Conservation (phyloP, 495 filamentous ascomycete genomes). For the Talaromyces ruber region DNA sequence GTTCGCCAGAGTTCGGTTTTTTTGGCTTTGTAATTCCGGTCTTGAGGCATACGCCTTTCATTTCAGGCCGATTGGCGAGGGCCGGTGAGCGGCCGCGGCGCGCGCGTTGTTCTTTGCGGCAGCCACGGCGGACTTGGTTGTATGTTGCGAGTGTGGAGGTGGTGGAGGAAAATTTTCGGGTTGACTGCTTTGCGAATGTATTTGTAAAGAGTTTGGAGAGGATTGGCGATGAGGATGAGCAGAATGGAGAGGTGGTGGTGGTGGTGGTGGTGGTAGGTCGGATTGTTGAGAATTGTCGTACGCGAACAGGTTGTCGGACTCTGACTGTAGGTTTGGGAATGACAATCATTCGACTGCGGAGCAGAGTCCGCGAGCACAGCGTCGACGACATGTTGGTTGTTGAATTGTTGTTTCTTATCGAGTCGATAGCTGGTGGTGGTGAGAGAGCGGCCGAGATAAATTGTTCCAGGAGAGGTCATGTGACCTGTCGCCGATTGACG, state of each 20-base stretch:
- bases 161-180: constrained; percentile 37
- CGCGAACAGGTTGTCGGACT: not conserved
- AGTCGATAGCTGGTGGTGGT: not conserved
- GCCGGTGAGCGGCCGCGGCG: constrained; percentile 84
- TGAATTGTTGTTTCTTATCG: not conserved
- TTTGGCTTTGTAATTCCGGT: constrained; percentile 90
- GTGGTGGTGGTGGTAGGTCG: not conserved
- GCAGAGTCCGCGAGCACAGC: not conserved
- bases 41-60: constrained; percentile 93
- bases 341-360: not conserved
- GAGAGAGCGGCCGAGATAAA: not conserved
- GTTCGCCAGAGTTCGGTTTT: constrained; percentile 95
- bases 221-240: not conserved
- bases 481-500: not conserved
- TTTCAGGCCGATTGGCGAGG: constrained; percentile 62
- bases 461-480: not conserved
- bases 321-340: not conserved
- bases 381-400: not conserved
- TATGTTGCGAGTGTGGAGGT: constrained; percentile 35
- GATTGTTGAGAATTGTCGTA: not conserved
- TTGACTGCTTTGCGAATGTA: not conserved
- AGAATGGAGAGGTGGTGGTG: not conserved
- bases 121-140: constrained; percentile 57
- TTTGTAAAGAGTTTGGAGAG: not conserved
- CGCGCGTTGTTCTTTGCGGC: constrained; percentile 63